Evolutionary conservation across 345 rosid species (phyloP).

Genomic region (Sonneratia alba): DNA sequence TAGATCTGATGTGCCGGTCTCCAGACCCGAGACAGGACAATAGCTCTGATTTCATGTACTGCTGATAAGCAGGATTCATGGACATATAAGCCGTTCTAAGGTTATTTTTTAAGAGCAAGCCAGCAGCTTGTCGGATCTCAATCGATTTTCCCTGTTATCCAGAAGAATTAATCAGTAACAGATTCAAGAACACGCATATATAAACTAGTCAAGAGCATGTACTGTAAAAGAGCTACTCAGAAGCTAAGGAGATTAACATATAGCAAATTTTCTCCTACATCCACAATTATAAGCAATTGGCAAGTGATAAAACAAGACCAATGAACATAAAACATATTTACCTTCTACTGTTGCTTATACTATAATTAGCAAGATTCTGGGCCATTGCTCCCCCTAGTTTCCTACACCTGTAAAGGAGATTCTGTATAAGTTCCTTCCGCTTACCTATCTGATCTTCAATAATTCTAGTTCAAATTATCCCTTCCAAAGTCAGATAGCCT

Average conservation of each 20-base stretch:
- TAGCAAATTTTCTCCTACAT: background rate
- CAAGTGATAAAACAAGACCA: background rate
- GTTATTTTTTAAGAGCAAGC: constrained; percentile 84
- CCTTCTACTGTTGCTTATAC: background rate
- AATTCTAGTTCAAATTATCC: background rate
- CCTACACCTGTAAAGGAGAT: background rate
- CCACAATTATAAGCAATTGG: background rate
- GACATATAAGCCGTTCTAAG: constrained; percentile 55
- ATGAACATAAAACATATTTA: background rate
- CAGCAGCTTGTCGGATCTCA: constrained; percentile 96
- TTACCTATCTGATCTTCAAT: background rate
- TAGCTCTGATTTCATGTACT: constrained; percentile 69
- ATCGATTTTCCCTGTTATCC: constrained; percentile 59
- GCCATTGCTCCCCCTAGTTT: background rate
- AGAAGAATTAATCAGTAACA: background rate
- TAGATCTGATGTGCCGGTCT: constrained; percentile 78
- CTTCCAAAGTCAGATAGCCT: background rate
- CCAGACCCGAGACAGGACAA: constrained; percentile 81
- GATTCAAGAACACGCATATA: background rate
- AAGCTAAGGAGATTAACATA: background rate
- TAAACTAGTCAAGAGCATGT: background rate
- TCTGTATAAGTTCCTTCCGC: background rate
- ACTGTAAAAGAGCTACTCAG: background rate
- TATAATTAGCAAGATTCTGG: background rate
- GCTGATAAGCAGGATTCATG: constrained; percentile 51